Evolutionary conservation across 2,329 filamentous ascomycete species (phyloP).

Genomic region (Simplicillium aogashimaense): DNA sequence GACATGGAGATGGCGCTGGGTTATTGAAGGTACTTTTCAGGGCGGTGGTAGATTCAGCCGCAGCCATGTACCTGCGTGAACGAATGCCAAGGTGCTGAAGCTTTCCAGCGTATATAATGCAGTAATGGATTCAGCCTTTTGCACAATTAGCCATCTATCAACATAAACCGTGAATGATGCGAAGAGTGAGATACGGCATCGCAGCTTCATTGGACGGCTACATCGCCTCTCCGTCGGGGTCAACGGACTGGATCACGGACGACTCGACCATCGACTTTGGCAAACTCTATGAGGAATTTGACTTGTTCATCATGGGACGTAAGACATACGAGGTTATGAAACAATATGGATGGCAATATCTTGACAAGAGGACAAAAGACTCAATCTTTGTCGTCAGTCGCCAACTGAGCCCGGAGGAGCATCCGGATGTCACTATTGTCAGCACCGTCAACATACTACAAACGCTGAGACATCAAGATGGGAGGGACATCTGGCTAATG

Average conservation of each 20-base stretch:
- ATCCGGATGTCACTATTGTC: conserved; percentile 16
- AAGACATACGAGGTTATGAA: conserved; percentile 21
- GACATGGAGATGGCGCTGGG: too few relatives aligned
- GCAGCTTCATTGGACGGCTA: conserved; percentile 24
- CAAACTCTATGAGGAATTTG: conserved; percentile 18
- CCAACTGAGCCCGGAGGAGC: conserved; percentile 8
- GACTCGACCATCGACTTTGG: conserved; percentile 22
- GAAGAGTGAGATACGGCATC: conserved; percentile 19
- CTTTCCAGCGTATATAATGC: too few relatives aligned
- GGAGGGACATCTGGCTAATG: conserved; percentile 24
- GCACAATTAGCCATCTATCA: too few relatives aligned
- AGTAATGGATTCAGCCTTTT: too few relatives aligned
- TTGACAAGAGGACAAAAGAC: conserved; percentile 10
- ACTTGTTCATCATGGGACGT: conserved; percentile 23
- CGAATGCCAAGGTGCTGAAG: too few relatives aligned
- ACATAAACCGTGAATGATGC: too few relatives aligned
- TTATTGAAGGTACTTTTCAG: too few relatives aligned
- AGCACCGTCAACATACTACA: background rate
- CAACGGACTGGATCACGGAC: conserved; percentile 19
- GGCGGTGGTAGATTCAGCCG: too few relatives aligned
- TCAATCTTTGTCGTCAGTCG: conserved; percentile 19
- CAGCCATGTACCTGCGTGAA: too few relatives aligned
- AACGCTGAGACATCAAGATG: background rate
- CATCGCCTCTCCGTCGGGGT: conserved; percentile 19
- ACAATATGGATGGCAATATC: conserved; percentile 8